Conservation (phyloP, 1,139 yeast species). For the Blastobotrys proliferans region DNA sequence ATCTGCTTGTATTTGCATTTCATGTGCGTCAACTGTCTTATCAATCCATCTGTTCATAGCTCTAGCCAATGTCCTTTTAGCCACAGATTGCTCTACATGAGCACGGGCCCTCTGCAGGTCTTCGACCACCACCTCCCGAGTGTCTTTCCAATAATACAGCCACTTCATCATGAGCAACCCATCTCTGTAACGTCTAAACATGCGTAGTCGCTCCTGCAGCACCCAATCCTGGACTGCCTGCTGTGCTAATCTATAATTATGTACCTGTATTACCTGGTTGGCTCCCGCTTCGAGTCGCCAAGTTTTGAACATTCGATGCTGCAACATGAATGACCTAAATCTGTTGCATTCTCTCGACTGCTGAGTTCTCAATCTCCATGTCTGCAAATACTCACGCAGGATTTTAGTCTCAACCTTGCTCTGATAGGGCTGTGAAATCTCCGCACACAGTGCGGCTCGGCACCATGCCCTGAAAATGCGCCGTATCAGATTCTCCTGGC, state of each 20-base stretch:
- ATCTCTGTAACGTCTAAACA: conserved; percentile 17
- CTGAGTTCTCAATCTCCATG: conserved; percentile 20
- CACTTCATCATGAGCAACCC: background rate
- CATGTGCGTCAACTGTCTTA: background rate
- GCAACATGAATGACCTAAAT: conserved; percentile 21
- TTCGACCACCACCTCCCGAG: background rate
- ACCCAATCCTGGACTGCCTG: conserved; percentile 20
- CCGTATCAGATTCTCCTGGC: conserved; percentile 6
- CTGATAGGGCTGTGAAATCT: background rate
- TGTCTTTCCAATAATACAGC: conserved; percentile 1
- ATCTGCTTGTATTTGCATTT: background rate
- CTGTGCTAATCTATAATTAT: conserved; percentile 10
- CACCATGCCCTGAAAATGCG: conserved; percentile 5
- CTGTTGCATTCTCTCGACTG: conserved; percentile 20
- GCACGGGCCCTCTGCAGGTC: background rate
- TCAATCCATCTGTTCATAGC: background rate
- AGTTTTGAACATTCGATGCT: conserved; percentile 12
- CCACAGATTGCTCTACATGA: background rate
- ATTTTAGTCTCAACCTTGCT: background rate
- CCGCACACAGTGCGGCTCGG: conserved; percentile 5
- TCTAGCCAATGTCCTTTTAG: background rate
- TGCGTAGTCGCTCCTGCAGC: conserved; percentile 17
- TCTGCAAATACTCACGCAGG: conserved; percentile 9
- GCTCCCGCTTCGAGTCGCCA: conserved; percentile 21
- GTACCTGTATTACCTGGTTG: background rate